Evolutionary conservation across 805 yeast genomes (phyloP).

Genomic region (Monosporozyma aerobia): DNA sequence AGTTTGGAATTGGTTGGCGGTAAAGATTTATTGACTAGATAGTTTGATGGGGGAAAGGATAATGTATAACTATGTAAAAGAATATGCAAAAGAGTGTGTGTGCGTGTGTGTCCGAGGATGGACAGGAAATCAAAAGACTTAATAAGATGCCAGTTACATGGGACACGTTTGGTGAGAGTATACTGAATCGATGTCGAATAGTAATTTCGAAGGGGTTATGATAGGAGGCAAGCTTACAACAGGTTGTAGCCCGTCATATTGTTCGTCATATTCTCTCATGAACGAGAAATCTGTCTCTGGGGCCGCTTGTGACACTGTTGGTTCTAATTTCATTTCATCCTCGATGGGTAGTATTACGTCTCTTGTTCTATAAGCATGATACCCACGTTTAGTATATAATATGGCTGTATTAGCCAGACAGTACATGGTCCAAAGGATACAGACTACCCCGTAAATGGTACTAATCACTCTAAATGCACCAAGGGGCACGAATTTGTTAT

Average conservation of each 20-base stretch:
- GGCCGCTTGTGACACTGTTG: neutral
- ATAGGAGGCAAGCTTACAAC: neutral
- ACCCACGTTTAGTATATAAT: neutral
- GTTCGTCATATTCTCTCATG: neutral
- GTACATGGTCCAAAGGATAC: constrained; percentile 37
- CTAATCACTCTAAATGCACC: constrained; percentile 54
- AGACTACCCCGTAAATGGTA: constrained; percentile 47
- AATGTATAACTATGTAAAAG: neutral
- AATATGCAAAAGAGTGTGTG: neutral
- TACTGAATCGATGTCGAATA: neutral
- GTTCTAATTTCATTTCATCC: neutral
- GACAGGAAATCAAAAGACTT: too few relatives aligned
- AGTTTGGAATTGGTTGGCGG: neutral
- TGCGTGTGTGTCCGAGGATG: neutral
- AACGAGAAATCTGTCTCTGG: constrained; percentile 2
- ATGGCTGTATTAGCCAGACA: constrained; percentile 29
- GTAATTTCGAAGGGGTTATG: neutral
- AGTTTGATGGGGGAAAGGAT: neutral
- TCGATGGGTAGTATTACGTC: neutral
- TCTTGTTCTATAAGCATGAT: neutral
- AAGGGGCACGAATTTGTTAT: constrained; percentile 32
- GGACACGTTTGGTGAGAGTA: neutral
- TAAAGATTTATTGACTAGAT: neutral
- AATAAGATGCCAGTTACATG: neutral
- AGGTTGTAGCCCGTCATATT: neutral